Percentiles rank a stretch among this genome's conserved stretches.
Evolutionary conservation across 805 yeast species (phyloP).

Genomic region (Metschnikowia arizonensis): DNA sequence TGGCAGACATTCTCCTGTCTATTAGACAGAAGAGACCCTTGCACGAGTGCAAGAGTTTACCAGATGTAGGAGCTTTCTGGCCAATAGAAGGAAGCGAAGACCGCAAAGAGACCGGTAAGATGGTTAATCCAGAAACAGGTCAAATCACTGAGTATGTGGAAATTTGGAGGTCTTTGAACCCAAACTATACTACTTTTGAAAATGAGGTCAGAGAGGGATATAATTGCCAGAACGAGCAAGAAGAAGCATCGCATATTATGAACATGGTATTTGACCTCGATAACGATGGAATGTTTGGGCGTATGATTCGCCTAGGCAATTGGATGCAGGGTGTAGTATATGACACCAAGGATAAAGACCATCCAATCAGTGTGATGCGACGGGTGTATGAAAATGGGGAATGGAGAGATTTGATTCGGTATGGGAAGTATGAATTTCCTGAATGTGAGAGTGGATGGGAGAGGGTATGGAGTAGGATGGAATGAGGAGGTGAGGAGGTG

Average conservation of each 20-base stretch:
- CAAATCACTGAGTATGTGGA: slow-evolving; percentile 45
- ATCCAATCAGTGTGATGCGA: slow-evolving; percentile 30
- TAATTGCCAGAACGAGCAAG: background rate
- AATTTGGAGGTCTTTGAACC: slow-evolving; percentile 51
- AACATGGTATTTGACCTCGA: slow-evolving; percentile 11
- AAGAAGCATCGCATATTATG: slow-evolving; percentile 23
- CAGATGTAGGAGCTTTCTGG: slow-evolving; percentile 47
- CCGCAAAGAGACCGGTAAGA: slow-evolving; percentile 47
- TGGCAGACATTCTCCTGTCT: slow-evolving; percentile 31
- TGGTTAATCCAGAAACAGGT: slow-evolving; percentile 45
- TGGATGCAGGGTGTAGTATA: slow-evolving; percentile 50
- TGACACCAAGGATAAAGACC: slow-evolving; percentile 17
- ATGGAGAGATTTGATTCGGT: slow-evolving; percentile 27
- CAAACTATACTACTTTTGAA: slow-evolving; percentile 27
- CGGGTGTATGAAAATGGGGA: slow-evolving; percentile 15
- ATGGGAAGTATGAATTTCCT: slow-evolving; percentile 28
- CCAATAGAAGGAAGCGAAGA: slow-evolving; percentile 33
- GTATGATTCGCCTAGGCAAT: slow-evolving; percentile 44
- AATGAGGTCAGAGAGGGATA: slow-evolving; percentile 24
- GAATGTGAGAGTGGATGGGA: no score
- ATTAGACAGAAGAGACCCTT: slow-evolving; percentile 29
- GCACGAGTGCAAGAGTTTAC: slow-evolving; percentile 24
- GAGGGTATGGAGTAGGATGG: no score
- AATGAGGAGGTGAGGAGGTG: no score
- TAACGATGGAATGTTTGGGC: slow-evolving; percentile 34